A percentile compares a stretch with the other conserved stretches of the same genome.
These are phyloP conservation scores for Saccharomycopsis sp. DNA, from an alignment of 805 yeast species.

Conservation along the genomic window DNA sequence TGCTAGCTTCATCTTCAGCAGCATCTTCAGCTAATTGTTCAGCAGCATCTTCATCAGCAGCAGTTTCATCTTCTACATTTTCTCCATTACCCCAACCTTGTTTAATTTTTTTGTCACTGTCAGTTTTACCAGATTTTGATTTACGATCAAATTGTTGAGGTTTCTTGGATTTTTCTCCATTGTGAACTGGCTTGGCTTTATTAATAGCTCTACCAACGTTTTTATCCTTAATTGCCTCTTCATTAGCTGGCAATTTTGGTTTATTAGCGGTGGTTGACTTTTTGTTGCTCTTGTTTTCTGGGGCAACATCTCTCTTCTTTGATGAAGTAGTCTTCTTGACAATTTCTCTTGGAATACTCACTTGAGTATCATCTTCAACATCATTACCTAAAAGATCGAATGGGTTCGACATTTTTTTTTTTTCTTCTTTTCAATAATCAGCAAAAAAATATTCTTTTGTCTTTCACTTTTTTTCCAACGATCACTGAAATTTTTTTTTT, in stretches of 20 bases:
- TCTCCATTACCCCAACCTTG: conserved; percentile 86
- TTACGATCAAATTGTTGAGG: conserved; percentile 71
- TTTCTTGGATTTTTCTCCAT: conserved; percentile 47
- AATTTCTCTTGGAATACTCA: conserved; percentile 59
- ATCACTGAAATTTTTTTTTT: background rate
- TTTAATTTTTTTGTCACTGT: conserved; percentile 75
- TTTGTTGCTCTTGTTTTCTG: conserved; percentile 74
- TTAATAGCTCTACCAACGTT: conserved; percentile 59
- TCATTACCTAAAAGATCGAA: conserved; percentile 83
- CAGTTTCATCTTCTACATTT: conserved; percentile 53
- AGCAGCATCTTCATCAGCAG: conserved; percentile 33
- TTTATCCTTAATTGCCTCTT: conserved; percentile 75
- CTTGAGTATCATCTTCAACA: conserved; percentile 68
- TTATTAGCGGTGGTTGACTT: conserved; percentile 69
- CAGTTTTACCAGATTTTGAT: conserved; percentile 76
- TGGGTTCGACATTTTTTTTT: conserved; percentile 47
- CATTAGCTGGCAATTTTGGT: conserved; percentile 56
- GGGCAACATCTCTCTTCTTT: conserved; percentile 79
- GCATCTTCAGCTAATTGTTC: conserved; percentile 33
- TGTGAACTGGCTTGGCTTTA: conserved; percentile 39
- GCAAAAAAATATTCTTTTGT: background rate
- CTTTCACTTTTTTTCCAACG: background rate
- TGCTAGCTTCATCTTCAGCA: conserved; percentile 37
- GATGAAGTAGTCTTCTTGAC: conserved; percentile 79
- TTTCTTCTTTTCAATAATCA: background rate